phyloP scores from a whole-genome alignment of 441 rosid genomes.

The Adansonia madagascariensis region DNA sequence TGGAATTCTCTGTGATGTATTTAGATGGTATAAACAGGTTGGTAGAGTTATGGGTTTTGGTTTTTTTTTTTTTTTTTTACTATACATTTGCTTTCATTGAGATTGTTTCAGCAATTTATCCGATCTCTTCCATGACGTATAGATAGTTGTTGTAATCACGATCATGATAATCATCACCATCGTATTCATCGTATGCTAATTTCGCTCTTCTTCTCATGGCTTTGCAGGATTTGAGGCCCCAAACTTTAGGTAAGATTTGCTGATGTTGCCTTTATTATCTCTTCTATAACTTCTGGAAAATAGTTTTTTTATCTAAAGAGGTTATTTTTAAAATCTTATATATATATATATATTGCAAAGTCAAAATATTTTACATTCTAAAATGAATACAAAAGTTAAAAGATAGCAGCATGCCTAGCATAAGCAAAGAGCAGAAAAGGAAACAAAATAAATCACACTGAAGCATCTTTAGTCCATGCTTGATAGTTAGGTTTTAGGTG shows the following conservation, averaged over 20 bases:
- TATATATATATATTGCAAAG: background rate
- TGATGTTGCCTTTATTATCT: background rate
- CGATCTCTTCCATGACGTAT: background rate
- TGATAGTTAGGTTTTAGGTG: too few species aligned
- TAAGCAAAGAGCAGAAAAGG: background rate
- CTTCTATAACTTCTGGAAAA: background rate
- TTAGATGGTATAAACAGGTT: too few species aligned
- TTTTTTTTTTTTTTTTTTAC: background rate
- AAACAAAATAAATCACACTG: background rate
- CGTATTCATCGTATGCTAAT: conserved; percentile 21
- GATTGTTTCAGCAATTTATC: background rate
- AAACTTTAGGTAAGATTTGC: conserved; percentile 50
- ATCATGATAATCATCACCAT: background rate
- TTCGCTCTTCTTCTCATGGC: background rate
- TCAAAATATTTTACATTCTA: background rate
- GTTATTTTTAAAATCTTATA: background rate
- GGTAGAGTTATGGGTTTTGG: too few species aligned
- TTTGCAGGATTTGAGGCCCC: conserved; percentile 77
- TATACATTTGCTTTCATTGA: background rate
- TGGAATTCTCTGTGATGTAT: too few species aligned
- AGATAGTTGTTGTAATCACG: background rate
- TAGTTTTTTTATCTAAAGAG: background rate
- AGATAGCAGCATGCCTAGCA: background rate
- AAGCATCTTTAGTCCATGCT: too few species aligned
- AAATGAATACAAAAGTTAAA: background rate